A percentile compares a stretch with the other conserved stretches of the same genome.
Evolutionary conservation across 768 basidiomycete genomes (phyloP).

Genomic region (Leccinum boreale): DNA sequence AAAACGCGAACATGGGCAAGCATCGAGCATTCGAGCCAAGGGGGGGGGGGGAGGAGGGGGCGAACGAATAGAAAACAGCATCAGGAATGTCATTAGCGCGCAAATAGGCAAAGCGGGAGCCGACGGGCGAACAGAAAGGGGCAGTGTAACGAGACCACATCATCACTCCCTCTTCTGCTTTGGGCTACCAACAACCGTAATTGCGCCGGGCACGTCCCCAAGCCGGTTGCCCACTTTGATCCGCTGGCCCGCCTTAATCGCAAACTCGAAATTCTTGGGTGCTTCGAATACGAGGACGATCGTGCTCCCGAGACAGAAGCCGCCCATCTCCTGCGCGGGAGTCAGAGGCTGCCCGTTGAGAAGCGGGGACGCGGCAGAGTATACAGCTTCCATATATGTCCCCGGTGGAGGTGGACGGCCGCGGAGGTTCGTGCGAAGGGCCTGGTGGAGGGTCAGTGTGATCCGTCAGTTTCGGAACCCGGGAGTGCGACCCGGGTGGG

Average conservation of each 20-base stretch:
- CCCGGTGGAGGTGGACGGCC: conserved; percentile 71
- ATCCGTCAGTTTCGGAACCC: not conserved
- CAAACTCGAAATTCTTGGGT: conserved; percentile 77
- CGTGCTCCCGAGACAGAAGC: conserved; percentile 92
- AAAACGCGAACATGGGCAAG: not conserved
- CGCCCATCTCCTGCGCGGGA: conserved; percentile 95
- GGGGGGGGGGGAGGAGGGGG: not conserved
- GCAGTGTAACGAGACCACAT: too few species aligned
- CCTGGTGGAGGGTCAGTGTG: conserved; percentile 39
- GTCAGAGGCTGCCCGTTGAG: conserved; percentile 85
- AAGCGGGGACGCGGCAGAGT: conserved; percentile 77
- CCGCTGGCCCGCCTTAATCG: conserved; percentile 73
- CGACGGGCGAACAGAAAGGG: not conserved
- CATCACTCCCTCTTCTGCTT: conserved; percentile 33
- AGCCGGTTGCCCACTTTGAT: conserved; percentile 84
- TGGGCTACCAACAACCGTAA: conserved; percentile 23
- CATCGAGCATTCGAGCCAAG: not conserved
- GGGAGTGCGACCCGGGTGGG: not conserved
- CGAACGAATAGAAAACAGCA: not conserved
- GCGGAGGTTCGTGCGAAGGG: conserved; percentile 86
- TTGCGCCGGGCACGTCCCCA: conserved; percentile 46
- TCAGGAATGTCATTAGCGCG: not conserved
- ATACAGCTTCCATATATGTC: conserved; percentile 90
- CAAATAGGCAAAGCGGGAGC: not conserved
- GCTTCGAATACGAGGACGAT: conserved; percentile 98